Evolutionary conservation across 805 yeast species (phyloP).

Genomic region (Candida wancherniae): DNA sequence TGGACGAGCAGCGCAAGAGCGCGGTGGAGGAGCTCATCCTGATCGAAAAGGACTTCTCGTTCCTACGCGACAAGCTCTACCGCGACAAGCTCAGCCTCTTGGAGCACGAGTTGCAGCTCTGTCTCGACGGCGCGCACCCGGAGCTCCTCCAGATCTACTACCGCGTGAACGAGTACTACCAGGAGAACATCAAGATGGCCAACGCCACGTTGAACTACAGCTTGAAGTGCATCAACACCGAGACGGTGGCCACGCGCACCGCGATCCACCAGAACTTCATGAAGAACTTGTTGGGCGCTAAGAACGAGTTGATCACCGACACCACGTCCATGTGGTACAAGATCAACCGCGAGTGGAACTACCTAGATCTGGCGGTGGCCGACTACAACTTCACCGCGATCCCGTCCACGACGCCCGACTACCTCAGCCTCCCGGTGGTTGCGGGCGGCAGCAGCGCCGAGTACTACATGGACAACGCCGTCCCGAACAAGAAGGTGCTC

Average conservation of each 20-base stretch:
- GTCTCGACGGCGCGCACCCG: slow-evolving; percentile 88
- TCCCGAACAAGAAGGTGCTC: slow-evolving; percentile 29
- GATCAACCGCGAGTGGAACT: slow-evolving; percentile 81
- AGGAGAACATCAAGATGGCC: slow-evolving; percentile 53
- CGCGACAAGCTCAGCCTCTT: slow-evolving; percentile 75
- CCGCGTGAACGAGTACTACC: slow-evolving; percentile 68
- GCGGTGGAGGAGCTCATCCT: slow-evolving; percentile 72
- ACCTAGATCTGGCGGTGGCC: slow-evolving; percentile 62
- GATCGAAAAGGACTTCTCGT: slow-evolving; percentile 84
- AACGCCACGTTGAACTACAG: slow-evolving; percentile 50
- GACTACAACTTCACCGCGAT: slow-evolving; percentile 45
- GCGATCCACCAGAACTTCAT: slow-evolving; percentile 79
- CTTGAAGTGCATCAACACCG: slow-evolving; percentile 70
- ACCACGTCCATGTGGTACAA: slow-evolving; percentile 90
- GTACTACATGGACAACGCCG: slow-evolving; percentile 15
- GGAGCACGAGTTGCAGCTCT: slow-evolving; percentile 80
- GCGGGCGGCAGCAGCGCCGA: slow-evolving; percentile 17
- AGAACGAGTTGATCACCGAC: slow-evolving; percentile 57
- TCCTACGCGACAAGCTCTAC: slow-evolving; percentile 75
- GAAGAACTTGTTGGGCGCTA: slow-evolving; percentile 62
- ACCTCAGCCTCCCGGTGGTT: slow-evolving; percentile 10
- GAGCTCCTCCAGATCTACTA: slow-evolving; percentile 70
- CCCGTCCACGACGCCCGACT: slow-evolving; percentile 21
- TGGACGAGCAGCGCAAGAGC: slow-evolving; percentile 45
- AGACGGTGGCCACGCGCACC: slow-evolving; percentile 74